Evolutionary conservation across 441 rosid species (phyloP), one percentile per base, ranked within the genome.

Genomic region (Adansonia grandidieri): DNA sequence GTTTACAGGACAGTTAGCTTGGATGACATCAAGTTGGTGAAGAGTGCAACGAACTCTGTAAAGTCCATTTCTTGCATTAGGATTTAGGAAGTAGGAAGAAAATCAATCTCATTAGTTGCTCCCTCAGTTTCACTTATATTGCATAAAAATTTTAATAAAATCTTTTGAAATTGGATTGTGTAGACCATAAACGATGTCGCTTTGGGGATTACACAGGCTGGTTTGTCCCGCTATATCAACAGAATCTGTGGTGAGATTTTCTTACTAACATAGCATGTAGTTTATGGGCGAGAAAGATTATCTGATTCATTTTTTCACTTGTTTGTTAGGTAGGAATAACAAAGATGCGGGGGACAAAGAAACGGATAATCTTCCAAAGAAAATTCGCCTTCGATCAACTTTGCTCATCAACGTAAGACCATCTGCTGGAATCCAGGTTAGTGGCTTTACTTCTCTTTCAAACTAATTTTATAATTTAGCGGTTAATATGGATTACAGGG

Each of bases 171-270:
- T 37, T 48, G 11, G 40, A 71, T 24, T 63, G 75, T 67, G 72
- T 83, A 88, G 89, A 86, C 88, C 1, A 76, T 86, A 70, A 88
- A 87, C 44, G 86, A 87, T 50, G 88, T 88, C 17, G 83, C 83
- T 37, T 37, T 85, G 22, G 91, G 87, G 60, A 61, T 85, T 11
- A 61, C 66, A 51, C 91, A 85, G 70, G 88, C 88, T 63, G 89
- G 86, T 22, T 62, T 88, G 68, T 88, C 88, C 10, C 82, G 73
- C 13, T 84, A 84, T 79, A 84, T 86, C 56, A 80, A 63, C 54
- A 63, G 84, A 76, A 81, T 53, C 81, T 81, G 69, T 51, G 86
- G 89, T 88, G 24, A 81, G 84, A 37, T 11, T 54, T 60, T 61
- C 15, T 61, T 24, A 24, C 66, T 40, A 40, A 3, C 60, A 28